Evolutionary conservation across 2,329 filamentous ascomycete species (phyloP).

Genomic region (Piedraia hortae): DNA sequence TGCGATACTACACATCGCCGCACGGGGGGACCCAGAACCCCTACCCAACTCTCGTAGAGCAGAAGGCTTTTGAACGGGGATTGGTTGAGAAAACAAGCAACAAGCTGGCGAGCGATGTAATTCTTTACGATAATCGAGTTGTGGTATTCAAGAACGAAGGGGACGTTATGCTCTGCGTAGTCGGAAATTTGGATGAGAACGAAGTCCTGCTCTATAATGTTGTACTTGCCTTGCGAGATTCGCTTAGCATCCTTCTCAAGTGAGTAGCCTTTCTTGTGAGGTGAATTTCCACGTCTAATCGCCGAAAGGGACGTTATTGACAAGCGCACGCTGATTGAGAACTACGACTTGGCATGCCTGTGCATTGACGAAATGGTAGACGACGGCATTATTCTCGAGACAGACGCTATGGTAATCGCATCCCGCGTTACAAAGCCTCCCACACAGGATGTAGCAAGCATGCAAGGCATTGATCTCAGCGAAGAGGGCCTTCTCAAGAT

Average conservation of each 20-base stretch:
- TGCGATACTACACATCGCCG: slow-evolving; percentile 68
- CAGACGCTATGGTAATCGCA: slow-evolving; percentile 79
- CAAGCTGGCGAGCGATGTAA: slow-evolving; percentile 91
- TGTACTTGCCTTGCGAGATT: slow-evolving; percentile 69
- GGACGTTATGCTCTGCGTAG: slow-evolving; percentile 87
- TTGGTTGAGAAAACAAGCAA: slow-evolving; percentile 79
- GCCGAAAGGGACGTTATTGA: slow-evolving; percentile 60
- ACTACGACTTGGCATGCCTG: slow-evolving; percentile 86
- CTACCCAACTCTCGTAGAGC: slow-evolving; percentile 70
- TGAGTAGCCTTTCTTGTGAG: slow-evolving; percentile 17
- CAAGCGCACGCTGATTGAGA: slow-evolving; percentile 92
- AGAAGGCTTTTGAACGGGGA: slow-evolving; percentile 91
- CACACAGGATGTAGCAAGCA: slow-evolving; percentile 57
- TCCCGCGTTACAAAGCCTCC: slow-evolving; percentile 81
- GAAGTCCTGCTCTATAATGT: slow-evolving; percentile 88
- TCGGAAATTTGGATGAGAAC: slow-evolving; percentile 79
- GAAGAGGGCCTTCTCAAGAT: slow-evolving; percentile 88
- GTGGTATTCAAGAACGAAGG: slow-evolving; percentile 96
- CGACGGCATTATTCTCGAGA: slow-evolving; percentile 90
- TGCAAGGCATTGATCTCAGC: slow-evolving; percentile 83
- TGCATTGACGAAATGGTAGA: slow-evolving; percentile 89
- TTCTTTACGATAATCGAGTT: slow-evolving; percentile 87
- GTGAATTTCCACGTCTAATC: slow-evolving; percentile 3
- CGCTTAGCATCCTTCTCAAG: slow-evolving; percentile 78
- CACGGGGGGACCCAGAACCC: slow-evolving; percentile 44